Evolutionary conservation across 2,329 filamentous ascomycete genomes (phyloP), one percentile per base, ranked within the genome.

Genomic region (Diaporthe sp.): DNA sequence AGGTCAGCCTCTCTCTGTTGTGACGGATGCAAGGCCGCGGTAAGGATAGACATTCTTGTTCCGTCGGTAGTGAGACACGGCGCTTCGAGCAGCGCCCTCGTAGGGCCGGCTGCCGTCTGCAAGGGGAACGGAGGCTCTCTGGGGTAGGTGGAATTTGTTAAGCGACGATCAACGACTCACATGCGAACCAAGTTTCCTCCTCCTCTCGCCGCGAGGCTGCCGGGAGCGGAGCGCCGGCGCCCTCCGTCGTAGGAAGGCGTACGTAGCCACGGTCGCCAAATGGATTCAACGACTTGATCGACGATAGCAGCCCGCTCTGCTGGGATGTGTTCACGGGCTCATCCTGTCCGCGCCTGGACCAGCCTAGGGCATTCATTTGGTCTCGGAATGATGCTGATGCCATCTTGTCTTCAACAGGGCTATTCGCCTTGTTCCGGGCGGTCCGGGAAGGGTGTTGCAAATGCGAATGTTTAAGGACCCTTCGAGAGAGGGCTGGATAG

Each of bases 351-450:
- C 96, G 92, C 80, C 96, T 94, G 81, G 95, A 95, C 97, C 97
- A 98, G 77, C 97, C 97, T 81, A 98, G 86, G 76, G 95, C 97
- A 88, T 95, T 97, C 89, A 98, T 95, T 31, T 95, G 97, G 85
- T 98, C 95, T 83, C 96, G 92, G 85, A 99, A 98, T 62, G 95
- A 94, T 79, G 92, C 89, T 79, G 95, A 96, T 77, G 96, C 94
- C 96, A 98, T 98, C 77, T 55, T 76, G 59, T 42, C 51, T 13
- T 37, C 44, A 44, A 51, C 57, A 49, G 39, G 53, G 58, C 39
- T n/a, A 5, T 55, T 19, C 42, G 53, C 22, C 59, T 68, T 72
- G 49, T 69, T 68, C 57, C 68, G 59, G 42, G 67, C 19, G 57
- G 72, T 71, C 68, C 70, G 71, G 74, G 34, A 25, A 15, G 61